These are phyloP conservation scores for Yarrowia yakushimensis DNA, from an alignment of 805 yeast species.

Conservation along the genomic window DNA sequence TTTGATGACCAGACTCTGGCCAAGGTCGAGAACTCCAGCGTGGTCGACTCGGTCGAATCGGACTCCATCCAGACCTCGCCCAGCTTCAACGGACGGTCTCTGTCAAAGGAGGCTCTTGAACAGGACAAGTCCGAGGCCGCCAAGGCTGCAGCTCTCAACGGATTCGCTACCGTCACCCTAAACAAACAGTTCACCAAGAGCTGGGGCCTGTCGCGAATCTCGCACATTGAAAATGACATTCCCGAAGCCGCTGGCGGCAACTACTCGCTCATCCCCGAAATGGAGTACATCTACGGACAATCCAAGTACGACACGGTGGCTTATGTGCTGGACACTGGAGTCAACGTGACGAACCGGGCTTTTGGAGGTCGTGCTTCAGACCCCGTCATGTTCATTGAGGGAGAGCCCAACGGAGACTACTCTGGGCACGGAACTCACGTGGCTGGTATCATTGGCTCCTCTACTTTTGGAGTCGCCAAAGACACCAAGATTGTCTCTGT, in stretches of 20 bases:
- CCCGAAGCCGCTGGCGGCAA: not conserved
- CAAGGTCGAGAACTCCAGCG: not conserved
- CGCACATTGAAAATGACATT: conserved; percentile 36
- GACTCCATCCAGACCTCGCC: conserved; percentile 9
- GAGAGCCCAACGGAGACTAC: conserved; percentile 70
- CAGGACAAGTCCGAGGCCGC: not conserved
- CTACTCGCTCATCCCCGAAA: not conserved
- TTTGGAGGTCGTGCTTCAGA: conserved; percentile 80
- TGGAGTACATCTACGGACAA: not conserved
- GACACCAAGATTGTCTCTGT: not conserved
- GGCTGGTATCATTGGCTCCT: conserved; percentile 70
- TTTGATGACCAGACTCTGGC: not conserved
- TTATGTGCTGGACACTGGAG: conserved; percentile 88
- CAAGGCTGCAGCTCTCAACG: not conserved
- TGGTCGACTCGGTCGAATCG: not conserved
- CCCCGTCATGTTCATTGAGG: conserved; percentile 78
- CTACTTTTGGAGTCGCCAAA: conserved; percentile 3
- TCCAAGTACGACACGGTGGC: conserved; percentile 66
- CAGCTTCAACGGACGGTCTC: not conserved
- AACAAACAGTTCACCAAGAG: conserved; percentile 59
- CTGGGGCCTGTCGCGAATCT: conserved; percentile 90
- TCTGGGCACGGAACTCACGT: conserved; percentile 96
- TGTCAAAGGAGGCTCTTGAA: not conserved
- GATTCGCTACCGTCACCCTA: conserved; percentile 28
- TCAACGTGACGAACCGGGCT: conserved; percentile 67